These are phyloP conservation scores for Pholiota conissans DNA, from an alignment of 768 basidiomycete species.

Conservation along the genomic window DNA sequence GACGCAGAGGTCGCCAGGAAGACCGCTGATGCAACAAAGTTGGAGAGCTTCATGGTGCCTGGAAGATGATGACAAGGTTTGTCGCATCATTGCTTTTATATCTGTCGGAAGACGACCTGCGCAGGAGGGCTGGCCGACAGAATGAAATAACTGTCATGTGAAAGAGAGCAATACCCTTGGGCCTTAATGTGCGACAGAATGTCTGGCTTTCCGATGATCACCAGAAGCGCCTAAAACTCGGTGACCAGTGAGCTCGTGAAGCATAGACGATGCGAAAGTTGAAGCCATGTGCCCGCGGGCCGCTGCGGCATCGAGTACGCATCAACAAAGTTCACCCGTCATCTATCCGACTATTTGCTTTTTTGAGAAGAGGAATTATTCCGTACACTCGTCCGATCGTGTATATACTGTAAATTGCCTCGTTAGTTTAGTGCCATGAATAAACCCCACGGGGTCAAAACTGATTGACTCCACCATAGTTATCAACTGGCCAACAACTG, in stretches of 20 bases:
- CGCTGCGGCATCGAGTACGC: neutral
- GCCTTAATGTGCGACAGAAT: neutral
- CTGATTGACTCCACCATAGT: neutral
- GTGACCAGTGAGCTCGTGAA: neutral
- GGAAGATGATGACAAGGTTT: neutral
- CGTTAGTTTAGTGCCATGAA: neutral
- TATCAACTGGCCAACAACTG: too few relatives aligned
- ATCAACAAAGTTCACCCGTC: neutral
- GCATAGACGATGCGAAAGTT: neutral
- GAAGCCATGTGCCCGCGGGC: neutral
- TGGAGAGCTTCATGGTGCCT: slow-evolving; percentile 25
- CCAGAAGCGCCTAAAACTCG: neutral
- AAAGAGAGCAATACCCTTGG: neutral
- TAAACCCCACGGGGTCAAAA: neutral
- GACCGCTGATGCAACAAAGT: slow-evolving; percentile 26
- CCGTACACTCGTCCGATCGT: neutral
- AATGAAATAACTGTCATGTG: neutral
- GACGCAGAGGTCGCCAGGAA: slow-evolving; percentile 17
- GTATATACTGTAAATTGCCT: neutral
- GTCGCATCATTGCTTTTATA: neutral
- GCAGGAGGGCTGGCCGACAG: neutral
- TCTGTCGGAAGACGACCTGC: neutral
- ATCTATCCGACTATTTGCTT: neutral
- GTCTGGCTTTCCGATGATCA: neutral
- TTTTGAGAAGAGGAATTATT: neutral